Evolutionary conservation across 2,329 filamentous ascomycete species (phyloP), one percentile per base, ranked within the genome.

Genomic region (Endoconidiophora polonica): DNA sequence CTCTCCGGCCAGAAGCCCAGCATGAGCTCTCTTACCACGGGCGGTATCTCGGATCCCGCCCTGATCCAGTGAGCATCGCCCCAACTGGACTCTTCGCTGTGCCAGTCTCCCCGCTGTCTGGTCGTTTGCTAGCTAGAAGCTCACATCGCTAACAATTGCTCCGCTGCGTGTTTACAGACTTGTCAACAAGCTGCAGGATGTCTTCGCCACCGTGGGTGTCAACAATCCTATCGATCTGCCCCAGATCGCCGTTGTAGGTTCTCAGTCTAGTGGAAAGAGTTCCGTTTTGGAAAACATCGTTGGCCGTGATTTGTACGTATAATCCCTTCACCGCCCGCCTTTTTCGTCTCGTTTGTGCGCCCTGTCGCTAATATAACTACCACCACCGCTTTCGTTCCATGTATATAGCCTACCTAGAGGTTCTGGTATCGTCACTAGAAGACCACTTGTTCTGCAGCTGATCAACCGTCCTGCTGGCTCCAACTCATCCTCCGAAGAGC

Each of bases 151-250:
- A 45, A 45, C 24, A 14, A 47, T 16, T 16, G 7, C 6, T 39
- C 7, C 12, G 29, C 9, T 33, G 29, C 29, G 29, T 33, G 29
- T 33, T 3, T 55, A 49, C 59, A 81, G 77, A 62, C 83, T 96
- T 59, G 91, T 98, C 65, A 98, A 98, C 74, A 96, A 94, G 73
- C 81, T 98, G 44, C 91, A 98, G 66, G 91, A 98, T 86, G 91
- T 98, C 59, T 98, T 98, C 65, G 83, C 90, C 55, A 96, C 91
- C 40, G 91, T 98, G 59, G 91, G 91, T 59, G 91, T 96, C 62
- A 91, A 94, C 77, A 98, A 98, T 68, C 91, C 91, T 55, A 98
- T 98, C 73, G 91, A 98, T 71, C 71, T 98, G 56, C 91, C 91
- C 50, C 91, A 98, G 72, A 98, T 98, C 65, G 90, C 83, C 58